Percentiles rank a stretch among this genome's conserved stretches.
phyloP scores from a whole-genome alignment of 306 rosid species.

The Mucuna pruriens region DNA sequence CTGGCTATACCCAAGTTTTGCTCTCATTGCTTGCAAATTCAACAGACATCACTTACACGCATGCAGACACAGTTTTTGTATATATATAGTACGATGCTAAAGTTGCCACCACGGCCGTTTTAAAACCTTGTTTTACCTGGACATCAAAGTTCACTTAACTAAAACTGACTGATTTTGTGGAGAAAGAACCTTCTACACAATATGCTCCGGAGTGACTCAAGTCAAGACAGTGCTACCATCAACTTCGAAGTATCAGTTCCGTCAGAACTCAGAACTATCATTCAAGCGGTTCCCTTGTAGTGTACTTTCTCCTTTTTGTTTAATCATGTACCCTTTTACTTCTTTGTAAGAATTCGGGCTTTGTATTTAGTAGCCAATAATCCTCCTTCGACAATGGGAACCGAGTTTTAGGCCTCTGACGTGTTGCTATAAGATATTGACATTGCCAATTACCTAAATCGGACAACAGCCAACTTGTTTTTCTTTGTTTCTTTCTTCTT shows the following conservation, averaged over 20 bases:
- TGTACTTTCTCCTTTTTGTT: conserved; percentile 16
- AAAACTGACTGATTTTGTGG: conserved; percentile 3
- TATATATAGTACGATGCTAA: conserved; percentile 39
- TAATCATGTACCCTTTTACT: conserved; percentile 11
- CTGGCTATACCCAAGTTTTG: conserved; percentile 28
- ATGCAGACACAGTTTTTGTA: conserved; percentile 37
- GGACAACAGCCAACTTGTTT: neutral
- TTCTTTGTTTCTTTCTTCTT: conserved; percentile 8
- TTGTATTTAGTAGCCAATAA: conserved; percentile 14
- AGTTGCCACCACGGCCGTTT: conserved; percentile 17
- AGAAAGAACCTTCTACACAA: conserved; percentile 6
- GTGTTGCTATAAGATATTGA: conserved; percentile 26
- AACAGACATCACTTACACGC: conserved; percentile 7
- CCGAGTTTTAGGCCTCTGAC: neutral
- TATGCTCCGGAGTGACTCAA: neutral
- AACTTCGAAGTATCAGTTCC: conserved; percentile 3
- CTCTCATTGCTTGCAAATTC: conserved; percentile 34
- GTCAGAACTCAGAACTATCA: conserved; percentile 6
- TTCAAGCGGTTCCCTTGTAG: conserved; percentile 24
- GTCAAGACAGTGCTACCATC: neutral
- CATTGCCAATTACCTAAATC: conserved; percentile 19
- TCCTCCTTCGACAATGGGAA: conserved; percentile 11
- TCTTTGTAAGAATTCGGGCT: conserved; percentile 21
- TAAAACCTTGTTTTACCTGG: neutral
- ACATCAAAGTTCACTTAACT: conserved; percentile 22